Evolutionary conservation across 2,329 filamentous ascomycete species (phyloP), one percentile per base, ranked within the genome.

Genomic region (Diaporthe nobilis): DNA sequence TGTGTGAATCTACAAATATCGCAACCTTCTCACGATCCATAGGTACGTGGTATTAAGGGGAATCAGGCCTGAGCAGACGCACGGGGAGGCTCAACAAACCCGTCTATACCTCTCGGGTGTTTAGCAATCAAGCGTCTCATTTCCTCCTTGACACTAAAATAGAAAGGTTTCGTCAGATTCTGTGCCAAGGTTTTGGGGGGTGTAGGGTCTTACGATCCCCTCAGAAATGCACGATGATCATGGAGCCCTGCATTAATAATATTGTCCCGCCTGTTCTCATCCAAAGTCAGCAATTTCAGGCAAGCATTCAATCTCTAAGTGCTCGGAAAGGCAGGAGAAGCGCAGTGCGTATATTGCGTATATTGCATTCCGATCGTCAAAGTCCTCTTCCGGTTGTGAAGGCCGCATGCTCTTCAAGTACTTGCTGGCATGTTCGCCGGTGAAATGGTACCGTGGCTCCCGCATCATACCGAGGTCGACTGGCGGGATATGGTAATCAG

Each of bases 381-480:
- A 65, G 42, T 49, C 61, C 61, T 47, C 42, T 47, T 65, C 61
- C 2, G 61, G 42, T 25, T 65, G 61, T 25, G 39, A 65, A 15
- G 61, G 42, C 8, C 42, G n/a, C 20, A 47, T 47, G 17, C 39
- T 28, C 61, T 49, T 17, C 28, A 65, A 17, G 9, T 65, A 65
- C 42, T 65, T 65, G 4, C 42, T 34, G 12, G 28, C 42, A 34
- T 49, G 42, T 9, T 49, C 61, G 39, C 17, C 42, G 5, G 61
- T 65, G 17, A 65, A 65, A 0, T 17, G 15, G 9, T 65, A 65
- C 5, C 42, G 42, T 22, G 61, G 17, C 42, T 65, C 61, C 6
- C 61, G 25, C 61, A 65, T 65, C 42, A 65, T 65, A 17, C 61
- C 42, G 13, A 65, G 61, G 3, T 65, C 61, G 25, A 65, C 61